Evolutionary conservation across 1,284 basidiomycete species (phyloP), one percentile per base, ranked within the genome.

Genomic region (Microbotryomycetes sp.): DNA sequence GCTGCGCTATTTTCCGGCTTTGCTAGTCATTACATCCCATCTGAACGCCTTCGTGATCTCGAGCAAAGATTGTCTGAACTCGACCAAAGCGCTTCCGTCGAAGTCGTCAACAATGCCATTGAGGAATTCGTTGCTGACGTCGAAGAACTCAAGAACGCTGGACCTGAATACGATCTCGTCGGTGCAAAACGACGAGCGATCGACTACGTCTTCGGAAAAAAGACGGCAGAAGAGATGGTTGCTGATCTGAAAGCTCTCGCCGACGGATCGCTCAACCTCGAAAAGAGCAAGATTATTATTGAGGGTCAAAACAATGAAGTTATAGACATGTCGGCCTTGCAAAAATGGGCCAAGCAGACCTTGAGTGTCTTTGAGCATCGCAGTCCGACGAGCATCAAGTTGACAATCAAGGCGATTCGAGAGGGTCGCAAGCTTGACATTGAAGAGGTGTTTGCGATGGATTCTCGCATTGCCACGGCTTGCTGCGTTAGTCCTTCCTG

Each of bases 311-410:
- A n/a, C n/a, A n/a, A n/a, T n/a, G 76, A 79, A 53, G 77, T 76
- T 23, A 80, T 88, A 14, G 56, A 67, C 31, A 23, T 57, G 6
- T 49, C 52, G 22, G 30, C 31, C 22, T 45, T 68, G 59, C 79
- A 79, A 60, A 74, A 78, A 56, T 97, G 92, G 91, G 92, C 92
- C 6, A 76, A 78, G 63, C 75, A 80, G 56, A 91, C 90, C 16
- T 76, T 87, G 63, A 77, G 79, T 22, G 78, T 79, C 28, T 77
- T 97, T 66, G 78, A 83, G 51, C 71, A 82, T 66, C 84, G 90
- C 56, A 92, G 89, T 74, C 92, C 92, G 4, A 94, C 92, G 2
- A 92, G 90, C 71, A 80, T 96, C 72, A 89, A 88, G 73, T 86
- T 97, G 29, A 84, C 92, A 22, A 79, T 97, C 22, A 78, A 82